Evolutionary conservation across 2,329 filamentous ascomycete species (phyloP).

Genomic region (Mycosphaerella arachidis): DNA sequence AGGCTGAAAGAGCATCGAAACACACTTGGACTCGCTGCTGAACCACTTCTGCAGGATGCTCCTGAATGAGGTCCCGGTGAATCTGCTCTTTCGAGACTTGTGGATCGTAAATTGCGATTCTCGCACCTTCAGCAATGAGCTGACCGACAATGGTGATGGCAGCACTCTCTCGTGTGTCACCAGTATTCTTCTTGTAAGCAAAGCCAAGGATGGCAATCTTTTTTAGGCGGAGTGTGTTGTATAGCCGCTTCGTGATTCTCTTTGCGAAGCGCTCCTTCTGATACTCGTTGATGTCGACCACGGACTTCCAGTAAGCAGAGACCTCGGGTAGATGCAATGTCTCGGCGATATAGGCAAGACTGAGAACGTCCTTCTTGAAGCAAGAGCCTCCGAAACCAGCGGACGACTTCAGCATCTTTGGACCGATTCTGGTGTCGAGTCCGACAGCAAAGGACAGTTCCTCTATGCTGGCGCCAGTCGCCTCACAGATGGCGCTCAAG

Average conservation of each 20-base stretch:
- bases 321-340: conserved; percentile 66
- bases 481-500: conserved; percentile 74
- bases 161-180: conserved; percentile 67
- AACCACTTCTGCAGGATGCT: conserved; percentile 23
- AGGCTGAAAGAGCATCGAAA: conserved; percentile 32
- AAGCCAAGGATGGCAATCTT: conserved; percentile 69
- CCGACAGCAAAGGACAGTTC: conserved; percentile 66
- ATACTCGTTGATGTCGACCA: conserved; percentile 73
- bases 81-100: conserved; percentile 34
- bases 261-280: conserved; percentile 65
- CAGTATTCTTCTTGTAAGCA: conserved; percentile 76
- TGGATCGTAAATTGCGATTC: conserved; percentile 66
- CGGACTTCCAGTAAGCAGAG: conserved; percentile 68
- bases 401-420: conserved; percentile 67
- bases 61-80: conserved; percentile 28
- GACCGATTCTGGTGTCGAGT: conserved; percentile 64
- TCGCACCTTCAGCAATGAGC: conserved; percentile 58
- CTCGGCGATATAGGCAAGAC: conserved; percentile 68
- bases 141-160: conserved; percentile 63
- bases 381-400: conserved; percentile 77
- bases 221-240: conserved; percentile 65
- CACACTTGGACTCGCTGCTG: conserved; percentile 29
- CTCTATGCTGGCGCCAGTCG: conserved; percentile 68
- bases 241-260: conserved; percentile 61
- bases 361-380: conserved; percentile 76